These are phyloP conservation scores for Aspergillus quadricinctus DNA, from an alignment of 2,329 filamentous ascomycete genomes.

Conservation along the genomic window DNA sequence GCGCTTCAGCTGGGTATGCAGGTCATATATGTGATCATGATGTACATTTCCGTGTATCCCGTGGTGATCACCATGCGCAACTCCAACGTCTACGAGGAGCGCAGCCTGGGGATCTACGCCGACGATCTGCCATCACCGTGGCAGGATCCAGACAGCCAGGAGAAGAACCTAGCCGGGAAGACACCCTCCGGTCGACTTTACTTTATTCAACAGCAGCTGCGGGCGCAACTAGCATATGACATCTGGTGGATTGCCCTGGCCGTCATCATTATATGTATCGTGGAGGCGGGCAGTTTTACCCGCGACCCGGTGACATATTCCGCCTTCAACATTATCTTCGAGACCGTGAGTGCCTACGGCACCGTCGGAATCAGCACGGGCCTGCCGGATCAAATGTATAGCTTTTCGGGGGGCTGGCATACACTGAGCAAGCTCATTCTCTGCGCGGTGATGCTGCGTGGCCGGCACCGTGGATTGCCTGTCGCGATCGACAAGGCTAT, in stretches of 20 bases:
- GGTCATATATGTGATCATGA: constrained; percentile 59
- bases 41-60: constrained; percentile 61
- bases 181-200: constrained; percentile 36
- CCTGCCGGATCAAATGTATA: constrained; percentile 48
- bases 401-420: constrained; percentile 50
- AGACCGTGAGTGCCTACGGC: constrained; percentile 45
- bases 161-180: too few relatives aligned
- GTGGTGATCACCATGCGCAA: constrained; percentile 59
- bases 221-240: constrained; percentile 58
- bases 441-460: constrained; percentile 52
- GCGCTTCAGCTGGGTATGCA: constrained; percentile 26
- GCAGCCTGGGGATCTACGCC: constrained; percentile 47
- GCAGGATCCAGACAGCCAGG: too few relatives aligned
- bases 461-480: constrained; percentile 49
- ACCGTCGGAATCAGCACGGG: constrained; percentile 56
- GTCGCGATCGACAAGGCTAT: constrained; percentile 49
- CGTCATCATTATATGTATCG: constrained; percentile 53
- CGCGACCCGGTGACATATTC: constrained; percentile 48
- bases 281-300: constrained; percentile 53
- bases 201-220: constrained; percentile 51
- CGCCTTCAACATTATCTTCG: constrained; percentile 51
- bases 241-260: constrained; percentile 60
- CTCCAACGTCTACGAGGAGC: constrained; percentile 59
- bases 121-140: too few relatives aligned
- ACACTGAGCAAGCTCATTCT: constrained; percentile 52